Conservation (phyloP, 805 yeast genomes). For the Tanozyma kutaoensis region DNA sequence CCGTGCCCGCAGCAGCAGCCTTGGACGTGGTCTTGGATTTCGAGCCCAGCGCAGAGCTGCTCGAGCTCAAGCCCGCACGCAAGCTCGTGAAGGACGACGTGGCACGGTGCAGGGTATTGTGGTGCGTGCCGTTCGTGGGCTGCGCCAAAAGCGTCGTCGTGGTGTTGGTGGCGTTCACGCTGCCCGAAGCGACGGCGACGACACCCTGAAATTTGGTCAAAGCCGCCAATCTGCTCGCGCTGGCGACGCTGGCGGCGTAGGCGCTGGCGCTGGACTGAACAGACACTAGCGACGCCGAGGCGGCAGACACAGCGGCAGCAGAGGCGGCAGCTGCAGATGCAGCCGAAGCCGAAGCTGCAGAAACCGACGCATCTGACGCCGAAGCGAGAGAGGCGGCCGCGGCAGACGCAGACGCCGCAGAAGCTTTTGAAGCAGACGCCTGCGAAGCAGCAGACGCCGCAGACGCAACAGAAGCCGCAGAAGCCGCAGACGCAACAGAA, state of each 20-base stretch:
- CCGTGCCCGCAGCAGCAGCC: conserved; percentile 12
- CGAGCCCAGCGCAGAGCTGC: conserved; percentile 4
- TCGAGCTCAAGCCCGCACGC: no score
- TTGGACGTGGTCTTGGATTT: conserved; percentile 4
- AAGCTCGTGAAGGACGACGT: no score
- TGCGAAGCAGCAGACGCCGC: conserved; percentile 6
- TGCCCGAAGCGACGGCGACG: conserved; percentile 13
- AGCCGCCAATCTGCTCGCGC: conserved; percentile 1
- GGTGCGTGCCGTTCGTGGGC: conserved; percentile 2
- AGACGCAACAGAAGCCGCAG: conserved; percentile 3
- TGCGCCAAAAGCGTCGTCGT: no score
- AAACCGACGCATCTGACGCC: conserved; percentile 3
- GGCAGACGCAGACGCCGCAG: conserved; percentile 1
- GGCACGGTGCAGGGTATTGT: conserved; percentile 3
- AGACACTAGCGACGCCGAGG: background rate
- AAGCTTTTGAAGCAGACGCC: conserved; percentile 3
- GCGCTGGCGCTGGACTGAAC: background rate
- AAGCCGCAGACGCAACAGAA: conserved; percentile 3
- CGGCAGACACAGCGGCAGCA: background rate
- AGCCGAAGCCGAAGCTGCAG: conserved; percentile 1
- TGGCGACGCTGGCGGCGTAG: background rate
- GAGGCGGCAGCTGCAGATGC: no score
- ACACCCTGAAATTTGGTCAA: conserved; percentile 10
- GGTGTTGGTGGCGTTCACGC: conserved; percentile 3
- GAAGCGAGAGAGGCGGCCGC: conserved; percentile 2